phyloP scores from a whole-genome alignment of 345 rosid genomes.

The Corymbia maculata region DNA sequence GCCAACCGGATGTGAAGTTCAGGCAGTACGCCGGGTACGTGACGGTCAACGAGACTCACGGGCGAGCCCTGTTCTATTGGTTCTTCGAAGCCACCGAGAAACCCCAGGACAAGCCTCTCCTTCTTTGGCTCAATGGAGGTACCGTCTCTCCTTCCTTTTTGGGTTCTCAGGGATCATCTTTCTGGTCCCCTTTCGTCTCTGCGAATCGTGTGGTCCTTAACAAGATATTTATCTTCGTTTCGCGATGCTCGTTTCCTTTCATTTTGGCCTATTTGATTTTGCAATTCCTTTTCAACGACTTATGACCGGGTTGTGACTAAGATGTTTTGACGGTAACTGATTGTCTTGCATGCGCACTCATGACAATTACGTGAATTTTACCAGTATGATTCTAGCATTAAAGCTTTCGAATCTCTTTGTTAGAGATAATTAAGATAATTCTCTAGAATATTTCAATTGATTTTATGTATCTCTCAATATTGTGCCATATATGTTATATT shows the following conservation, averaged over 20 bases:
- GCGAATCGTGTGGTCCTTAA: not conserved
- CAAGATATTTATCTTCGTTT: not conserved
- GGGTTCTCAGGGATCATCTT: not conserved
- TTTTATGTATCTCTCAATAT: too few species aligned
- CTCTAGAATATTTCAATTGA: too few species aligned
- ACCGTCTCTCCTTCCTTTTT: not conserved
- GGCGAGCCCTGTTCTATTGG: conserved; percentile 82
- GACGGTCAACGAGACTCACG: conserved; percentile 58
- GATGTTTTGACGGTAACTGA: not conserved
- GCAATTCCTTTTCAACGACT: not conserved
- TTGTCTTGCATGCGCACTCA: not conserved
- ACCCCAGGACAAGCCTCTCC: conserved; percentile 44
- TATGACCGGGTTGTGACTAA: not conserved
- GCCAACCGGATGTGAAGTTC: conserved; percentile 57
- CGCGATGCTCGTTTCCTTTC: not conserved
- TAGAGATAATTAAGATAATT: too few species aligned
- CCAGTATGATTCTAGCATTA: not conserved
- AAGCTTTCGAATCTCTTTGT: not conserved
- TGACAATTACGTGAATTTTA: not conserved
- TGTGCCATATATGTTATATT: too few species aligned
- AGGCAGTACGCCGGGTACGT: conserved; percentile 80
- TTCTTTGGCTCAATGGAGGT: conserved; percentile 91
- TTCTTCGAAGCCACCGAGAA: conserved; percentile 50
- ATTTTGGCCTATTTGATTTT: not conserved
- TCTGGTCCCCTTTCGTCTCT: not conserved